Conservation (phyloP, 441 rosid species). For the Euphorbia neoarborescens region DNA sequence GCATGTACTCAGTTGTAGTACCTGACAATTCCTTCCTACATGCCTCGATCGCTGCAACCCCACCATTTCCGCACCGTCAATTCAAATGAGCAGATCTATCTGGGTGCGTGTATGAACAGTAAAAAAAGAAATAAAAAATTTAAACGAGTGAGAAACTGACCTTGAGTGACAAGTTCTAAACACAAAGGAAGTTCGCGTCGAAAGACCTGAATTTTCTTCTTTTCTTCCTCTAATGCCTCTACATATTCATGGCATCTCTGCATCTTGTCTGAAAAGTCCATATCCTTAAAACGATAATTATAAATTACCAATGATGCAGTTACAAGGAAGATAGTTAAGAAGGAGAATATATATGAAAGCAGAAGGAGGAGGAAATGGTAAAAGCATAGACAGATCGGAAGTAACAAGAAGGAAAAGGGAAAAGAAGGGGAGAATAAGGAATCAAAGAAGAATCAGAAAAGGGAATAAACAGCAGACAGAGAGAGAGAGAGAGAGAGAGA, state of each 20-base stretch:
- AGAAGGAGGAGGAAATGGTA: constrained; percentile 11
- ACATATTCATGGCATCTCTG: constrained; percentile 51
- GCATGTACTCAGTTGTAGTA: constrained; percentile 45
- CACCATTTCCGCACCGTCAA: not conserved
- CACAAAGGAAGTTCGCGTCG: constrained; percentile 89
- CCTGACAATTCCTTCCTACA: constrained; percentile 63
- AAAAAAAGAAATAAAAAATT: not conserved
- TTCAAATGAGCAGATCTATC: not conserved
- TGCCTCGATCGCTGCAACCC: constrained; percentile 64
- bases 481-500: too few relatives aligned
- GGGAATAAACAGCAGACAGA: constrained; percentile 33
- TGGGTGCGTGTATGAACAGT: not conserved
- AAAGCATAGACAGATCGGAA: constrained; percentile 46
- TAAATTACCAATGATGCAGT: not conserved
- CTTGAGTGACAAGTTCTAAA: constrained; percentile 78
- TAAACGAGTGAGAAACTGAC: constrained; percentile 19
- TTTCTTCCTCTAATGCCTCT: constrained; percentile 68
- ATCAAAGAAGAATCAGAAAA: constrained; percentile 45
- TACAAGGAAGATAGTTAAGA: not conserved
- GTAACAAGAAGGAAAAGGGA: constrained; percentile 15
- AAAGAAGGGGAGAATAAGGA: constrained; percentile 27
- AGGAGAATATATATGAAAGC: not conserved
- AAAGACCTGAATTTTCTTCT: constrained; percentile 73
- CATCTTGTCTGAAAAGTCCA: constrained; percentile 50
- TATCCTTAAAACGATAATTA: not conserved